Percentiles rank a stretch among this genome's conserved stretches.
Conservation (phyloP, 305 asterid genomes). For the Rubia peregrina region DNA sequence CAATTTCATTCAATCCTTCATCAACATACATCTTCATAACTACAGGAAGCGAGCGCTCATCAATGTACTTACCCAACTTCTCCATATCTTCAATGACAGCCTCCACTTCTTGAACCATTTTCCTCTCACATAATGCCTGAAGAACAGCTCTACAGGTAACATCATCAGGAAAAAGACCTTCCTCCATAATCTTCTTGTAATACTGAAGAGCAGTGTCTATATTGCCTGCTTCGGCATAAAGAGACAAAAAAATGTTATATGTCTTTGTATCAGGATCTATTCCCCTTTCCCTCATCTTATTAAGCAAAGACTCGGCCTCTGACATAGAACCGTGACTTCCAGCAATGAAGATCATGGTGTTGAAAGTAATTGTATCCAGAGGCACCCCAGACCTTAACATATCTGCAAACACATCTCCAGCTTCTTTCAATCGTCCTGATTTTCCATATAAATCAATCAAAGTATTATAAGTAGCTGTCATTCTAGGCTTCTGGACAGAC, state of each 20-base stretch:
- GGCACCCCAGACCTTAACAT: conserved; percentile 80
- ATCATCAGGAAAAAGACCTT: conserved; percentile 75
- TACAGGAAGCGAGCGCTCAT: conserved; percentile 59
- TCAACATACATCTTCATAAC: conserved; percentile 62
- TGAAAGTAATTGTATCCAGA: conserved; percentile 65
- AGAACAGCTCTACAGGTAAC: conserved; percentile 64
- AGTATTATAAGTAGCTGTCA: conserved; percentile 76
- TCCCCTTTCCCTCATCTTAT: conserved; percentile 75
- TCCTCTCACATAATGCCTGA: conserved; percentile 44
- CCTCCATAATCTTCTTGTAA: conserved; percentile 59
- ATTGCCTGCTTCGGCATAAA: conserved; percentile 55
- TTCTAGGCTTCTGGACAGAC: conserved; percentile 41
- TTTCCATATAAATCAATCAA: conserved; percentile 91
- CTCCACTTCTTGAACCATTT: conserved; percentile 69
- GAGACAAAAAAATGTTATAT: conserved; percentile 59
- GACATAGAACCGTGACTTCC: conserved; percentile 72
- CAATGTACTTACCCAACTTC: conserved; percentile 37
- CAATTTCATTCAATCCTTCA: conserved; percentile 51
- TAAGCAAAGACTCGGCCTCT: conserved; percentile 76
- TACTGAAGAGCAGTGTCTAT: conserved; percentile 49
- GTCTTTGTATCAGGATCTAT: conserved; percentile 82
- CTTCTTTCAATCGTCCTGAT: conserved; percentile 77
- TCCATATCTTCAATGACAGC: conserved; percentile 59
- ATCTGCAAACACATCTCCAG: conserved; percentile 67
- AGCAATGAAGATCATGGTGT: conserved; percentile 79